These are phyloP conservation scores for Leccinum fibrillosum DNA, from an alignment of 768 basidiomycete genomes.

Conservation along the genomic window DNA sequence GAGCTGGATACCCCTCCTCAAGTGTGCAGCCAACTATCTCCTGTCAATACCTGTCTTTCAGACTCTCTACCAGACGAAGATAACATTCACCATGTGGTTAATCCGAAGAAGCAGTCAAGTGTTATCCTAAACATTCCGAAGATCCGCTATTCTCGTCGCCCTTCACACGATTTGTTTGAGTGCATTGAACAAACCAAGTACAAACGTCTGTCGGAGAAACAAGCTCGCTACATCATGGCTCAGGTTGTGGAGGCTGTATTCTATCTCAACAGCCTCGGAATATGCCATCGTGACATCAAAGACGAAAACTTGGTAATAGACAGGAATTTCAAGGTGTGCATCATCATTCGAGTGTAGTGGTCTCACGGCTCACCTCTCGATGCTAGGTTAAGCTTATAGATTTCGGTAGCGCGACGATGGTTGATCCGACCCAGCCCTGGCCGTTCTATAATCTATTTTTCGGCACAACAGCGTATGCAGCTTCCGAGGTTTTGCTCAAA, in stretches of 20 bases:
- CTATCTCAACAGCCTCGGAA: conserved; percentile 78
- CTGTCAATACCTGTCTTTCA: conserved; percentile 16
- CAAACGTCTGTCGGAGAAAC: conserved; percentile 72
- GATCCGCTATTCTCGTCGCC: conserved; percentile 57
- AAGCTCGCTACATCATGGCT: conserved; percentile 78
- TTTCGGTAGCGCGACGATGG: conserved; percentile 86
- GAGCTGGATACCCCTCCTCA: conserved; percentile 43
- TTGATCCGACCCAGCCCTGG: conserved; percentile 57
- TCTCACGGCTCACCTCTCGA: conserved; percentile 11
- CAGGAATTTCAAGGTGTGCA: conserved; percentile 58
- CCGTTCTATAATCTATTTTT: conserved; percentile 80
- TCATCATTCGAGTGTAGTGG: background rate
- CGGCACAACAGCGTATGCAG: conserved; percentile 93
- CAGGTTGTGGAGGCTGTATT: conserved; percentile 85
- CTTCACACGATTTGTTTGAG: conserved; percentile 92
- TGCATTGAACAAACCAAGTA: conserved; percentile 87
- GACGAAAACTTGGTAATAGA: conserved; percentile 92
- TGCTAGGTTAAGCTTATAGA: conserved; percentile 89
- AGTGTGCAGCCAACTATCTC: conserved; percentile 23
- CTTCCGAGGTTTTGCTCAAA: conserved; percentile 89
- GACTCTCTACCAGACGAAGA: conserved; percentile 14
- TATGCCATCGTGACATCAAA: conserved; percentile 95
- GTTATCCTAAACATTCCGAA: conserved; percentile 24
- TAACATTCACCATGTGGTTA: background rate
- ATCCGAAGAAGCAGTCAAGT: conserved; percentile 10